phyloP scores from a whole-genome alignment of 2,329 filamentous ascomycete species.

The Diaporthe longicolla region DNA sequence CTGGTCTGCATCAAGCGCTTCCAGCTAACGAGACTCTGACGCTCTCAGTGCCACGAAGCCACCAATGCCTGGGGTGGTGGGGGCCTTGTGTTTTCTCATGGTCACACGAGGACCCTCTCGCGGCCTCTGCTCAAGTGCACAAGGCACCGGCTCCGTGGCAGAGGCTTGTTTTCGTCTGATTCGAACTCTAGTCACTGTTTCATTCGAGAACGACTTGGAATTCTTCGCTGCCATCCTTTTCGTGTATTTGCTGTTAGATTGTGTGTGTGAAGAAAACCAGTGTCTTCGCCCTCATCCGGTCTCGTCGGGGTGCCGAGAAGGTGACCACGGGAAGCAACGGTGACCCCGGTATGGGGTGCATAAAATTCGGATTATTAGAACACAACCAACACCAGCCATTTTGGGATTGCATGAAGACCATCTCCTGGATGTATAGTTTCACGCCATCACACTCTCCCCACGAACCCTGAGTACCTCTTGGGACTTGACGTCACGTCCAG shows the following conservation, averaged over 20 bases:
- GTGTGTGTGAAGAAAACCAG: background rate
- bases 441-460: constrained; percentile 21
- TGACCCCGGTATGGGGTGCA: constrained; percentile 33
- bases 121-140: constrained; percentile 9
- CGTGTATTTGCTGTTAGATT: background rate
- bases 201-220: background rate
- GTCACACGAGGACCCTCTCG: background rate
- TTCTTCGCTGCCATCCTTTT: background rate
- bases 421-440: constrained; percentile 36
- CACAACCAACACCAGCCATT: constrained; percentile 18
- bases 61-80: background rate
- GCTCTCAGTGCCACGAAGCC: background rate
- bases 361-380: constrained; percentile 28
- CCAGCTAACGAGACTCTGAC: background rate
- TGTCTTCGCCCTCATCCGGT: constrained; percentile 25
- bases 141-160: background rate
- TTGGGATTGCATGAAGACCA: constrained; percentile 33
- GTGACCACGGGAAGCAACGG: constrained; percentile 16
- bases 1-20: constrained; percentile 8
- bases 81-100: background rate
- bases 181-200: background rate
- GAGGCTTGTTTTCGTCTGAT: constrained; percentile 29
- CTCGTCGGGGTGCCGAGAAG: constrained; percentile 11
- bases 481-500: constrained; percentile 33
- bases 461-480: constrained; percentile 10